phyloP scores from a whole-genome alignment of 164 flowering plant species.

The Taxillus chinensis region DNA sequence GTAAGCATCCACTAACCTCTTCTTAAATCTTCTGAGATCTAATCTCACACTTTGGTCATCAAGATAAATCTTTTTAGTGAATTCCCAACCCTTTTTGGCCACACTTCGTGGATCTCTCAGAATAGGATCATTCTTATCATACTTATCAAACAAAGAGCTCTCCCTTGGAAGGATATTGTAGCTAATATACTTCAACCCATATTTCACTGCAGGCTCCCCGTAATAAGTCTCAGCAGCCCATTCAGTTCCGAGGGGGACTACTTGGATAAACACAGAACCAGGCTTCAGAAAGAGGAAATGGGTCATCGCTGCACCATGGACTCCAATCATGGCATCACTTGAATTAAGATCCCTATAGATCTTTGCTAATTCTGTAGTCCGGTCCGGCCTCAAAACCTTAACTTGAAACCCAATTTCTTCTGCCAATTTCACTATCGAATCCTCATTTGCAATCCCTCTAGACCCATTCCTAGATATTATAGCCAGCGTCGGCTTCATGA shows the following conservation, averaged over 20 bases:
- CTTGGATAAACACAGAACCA: conserved; percentile 62
- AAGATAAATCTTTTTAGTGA: conserved; percentile 73
- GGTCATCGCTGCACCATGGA: conserved; percentile 97
- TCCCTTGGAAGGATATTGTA: conserved; percentile 61
- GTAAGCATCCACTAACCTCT: conserved; percentile 47
- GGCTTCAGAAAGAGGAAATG: conserved; percentile 83
- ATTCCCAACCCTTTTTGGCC: conserved; percentile 66
- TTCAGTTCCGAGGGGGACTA: conserved; percentile 71
- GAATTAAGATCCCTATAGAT: conserved; percentile 59
- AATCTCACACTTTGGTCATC: conserved; percentile 71
- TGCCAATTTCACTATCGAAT: conserved; percentile 46
- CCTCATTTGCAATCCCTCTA: conserved; percentile 60
- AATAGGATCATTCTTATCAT: conserved; percentile 52
- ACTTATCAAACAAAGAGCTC: conserved; percentile 64
- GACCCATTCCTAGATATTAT: conserved; percentile 69
- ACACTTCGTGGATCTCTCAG: conserved; percentile 57
- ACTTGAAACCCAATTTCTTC: conserved; percentile 67
- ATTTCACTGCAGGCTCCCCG: conserved; percentile 71
- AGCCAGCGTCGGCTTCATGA: conserved; percentile 49
- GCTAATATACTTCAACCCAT: conserved; percentile 66
- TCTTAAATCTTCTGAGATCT: conserved; percentile 49
- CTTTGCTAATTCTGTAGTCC: conserved; percentile 63
- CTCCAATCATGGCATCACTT: conserved; percentile 87
- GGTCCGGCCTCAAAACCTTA: conserved; percentile 48
- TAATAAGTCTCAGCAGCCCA: conserved; percentile 92